Percentiles rank a stretch among this genome's conserved stretches.
These are phyloP conservation scores for Sporothrix pallida DNA, from an alignment of 2,329 filamentous ascomycete species.

Conservation along the genomic window DNA sequence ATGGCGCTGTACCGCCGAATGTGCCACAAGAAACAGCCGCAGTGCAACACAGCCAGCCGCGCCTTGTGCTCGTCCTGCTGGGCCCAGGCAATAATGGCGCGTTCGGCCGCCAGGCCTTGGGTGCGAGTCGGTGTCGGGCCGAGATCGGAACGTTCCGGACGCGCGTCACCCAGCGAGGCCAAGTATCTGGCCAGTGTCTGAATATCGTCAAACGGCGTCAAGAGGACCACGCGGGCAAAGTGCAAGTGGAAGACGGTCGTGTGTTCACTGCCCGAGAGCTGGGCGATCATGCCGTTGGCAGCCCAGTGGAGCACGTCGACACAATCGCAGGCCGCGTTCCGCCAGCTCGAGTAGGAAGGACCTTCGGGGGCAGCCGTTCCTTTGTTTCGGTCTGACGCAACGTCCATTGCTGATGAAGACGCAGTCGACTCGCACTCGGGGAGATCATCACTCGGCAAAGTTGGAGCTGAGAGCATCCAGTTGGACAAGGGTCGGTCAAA, in stretches of 20 bases:
- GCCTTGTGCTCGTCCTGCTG: conserved; percentile 26
- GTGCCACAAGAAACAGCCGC: conserved; percentile 22
- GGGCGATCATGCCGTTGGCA: conserved; percentile 58
- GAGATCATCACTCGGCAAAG: not conserved
- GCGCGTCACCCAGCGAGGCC: conserved; percentile 27
- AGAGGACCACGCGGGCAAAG: conserved; percentile 57
- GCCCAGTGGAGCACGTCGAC: conserved; percentile 64
- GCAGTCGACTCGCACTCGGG: not conserved
- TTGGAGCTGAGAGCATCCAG: conserved; percentile 5
- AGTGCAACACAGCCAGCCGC: conserved; percentile 9
- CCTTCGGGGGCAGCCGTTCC: not conserved
- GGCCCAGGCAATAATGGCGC: not conserved
- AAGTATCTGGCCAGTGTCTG: conserved; percentile 49
- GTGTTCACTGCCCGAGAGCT: conserved; percentile 57
- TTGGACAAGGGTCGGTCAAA: conserved; percentile 4
- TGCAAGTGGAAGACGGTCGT: conserved; percentile 62
- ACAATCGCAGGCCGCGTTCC: conserved; percentile 10
- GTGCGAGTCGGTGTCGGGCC: not conserved
- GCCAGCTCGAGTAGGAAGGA: conserved; percentile 7
- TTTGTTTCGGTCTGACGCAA: not conserved
- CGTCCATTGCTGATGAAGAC: not conserved
- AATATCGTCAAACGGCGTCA: conserved; percentile 56
- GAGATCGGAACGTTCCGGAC: not conserved
- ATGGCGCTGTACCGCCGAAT: conserved; percentile 12
- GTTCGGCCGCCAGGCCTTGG: conserved; percentile 2